Conservation (phyloP, 164 flowering plant genomes). For the Tetracentron sinense region DNA sequence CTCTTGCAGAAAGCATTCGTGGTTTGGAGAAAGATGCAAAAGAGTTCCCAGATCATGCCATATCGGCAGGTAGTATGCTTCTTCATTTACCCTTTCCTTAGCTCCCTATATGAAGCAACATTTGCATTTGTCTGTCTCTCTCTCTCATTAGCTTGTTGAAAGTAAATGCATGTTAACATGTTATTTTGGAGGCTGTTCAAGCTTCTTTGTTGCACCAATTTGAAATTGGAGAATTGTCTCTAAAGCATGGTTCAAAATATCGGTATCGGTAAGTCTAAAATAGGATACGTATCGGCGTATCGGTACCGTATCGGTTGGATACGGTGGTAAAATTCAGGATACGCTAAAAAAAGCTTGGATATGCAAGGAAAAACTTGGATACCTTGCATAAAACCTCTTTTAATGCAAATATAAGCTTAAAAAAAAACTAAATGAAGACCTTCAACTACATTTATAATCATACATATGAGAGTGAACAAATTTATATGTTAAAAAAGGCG, state of each 20-base stretch:
- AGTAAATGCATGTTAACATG: background rate
- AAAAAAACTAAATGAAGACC: too few species aligned
- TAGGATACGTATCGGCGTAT: too few species aligned
- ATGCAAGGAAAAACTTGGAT: too few species aligned
- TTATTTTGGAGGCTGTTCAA: background rate
- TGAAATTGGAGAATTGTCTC: background rate
- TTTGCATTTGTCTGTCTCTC: background rate
- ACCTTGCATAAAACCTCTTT: too few species aligned
- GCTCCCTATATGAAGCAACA: background rate
- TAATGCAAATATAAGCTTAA: too few species aligned
- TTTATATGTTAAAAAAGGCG: too few species aligned
- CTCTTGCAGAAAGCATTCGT: slow-evolving; percentile 38
- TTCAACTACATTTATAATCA: too few species aligned
- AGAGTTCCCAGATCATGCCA: slow-evolving; percentile 14
- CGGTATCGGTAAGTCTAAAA: too few species aligned
- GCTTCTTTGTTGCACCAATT: background rate
- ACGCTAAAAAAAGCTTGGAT: too few species aligned
- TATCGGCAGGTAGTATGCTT: slow-evolving; percentile 31
- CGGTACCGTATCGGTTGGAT: too few species aligned
- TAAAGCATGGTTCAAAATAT: background rate
- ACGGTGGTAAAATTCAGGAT: too few species aligned
- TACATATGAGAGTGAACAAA: too few species aligned
- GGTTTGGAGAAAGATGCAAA: slow-evolving; percentile 41
- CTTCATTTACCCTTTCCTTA: background rate
- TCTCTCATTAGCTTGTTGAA: background rate